A percentile compares a stretch with the other conserved stretches of the same genome.
These are phyloP conservation scores for Leonotis leonurus DNA, from an alignment of 257 asterid species.

Conservation along the genomic window DNA sequence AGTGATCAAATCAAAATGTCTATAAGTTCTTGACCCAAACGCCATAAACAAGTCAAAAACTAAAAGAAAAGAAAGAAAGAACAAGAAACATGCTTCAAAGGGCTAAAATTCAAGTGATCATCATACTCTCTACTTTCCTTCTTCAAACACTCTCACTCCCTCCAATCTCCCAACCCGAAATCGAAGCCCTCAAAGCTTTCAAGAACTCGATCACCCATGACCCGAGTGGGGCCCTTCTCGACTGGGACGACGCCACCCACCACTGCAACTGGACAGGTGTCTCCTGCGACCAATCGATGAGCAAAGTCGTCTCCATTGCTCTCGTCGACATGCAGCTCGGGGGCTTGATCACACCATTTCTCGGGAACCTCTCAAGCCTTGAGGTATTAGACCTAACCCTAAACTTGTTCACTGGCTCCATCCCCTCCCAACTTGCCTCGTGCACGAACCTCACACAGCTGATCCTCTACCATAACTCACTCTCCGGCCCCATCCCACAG, in stretches of 20 bases:
- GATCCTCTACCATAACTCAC: slow-evolving; percentile 35
- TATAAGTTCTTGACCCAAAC: background rate
- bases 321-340: slow-evolving; percentile 40
- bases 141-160: slow-evolving; percentile 23
- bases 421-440: slow-evolving; percentile 48
- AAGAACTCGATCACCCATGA: slow-evolving; percentile 38
- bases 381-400: slow-evolving; percentile 68
- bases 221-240: slow-evolving; percentile 41
- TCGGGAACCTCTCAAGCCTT: slow-evolving; percentile 64
- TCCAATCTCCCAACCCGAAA: slow-evolving; percentile 22
- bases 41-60: background rate
- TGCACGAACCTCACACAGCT: slow-evolving; percentile 40
- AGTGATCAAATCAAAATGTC: background rate
- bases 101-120: slow-evolving; percentile 14
- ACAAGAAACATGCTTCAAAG: slow-evolving; percentile 16
- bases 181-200: slow-evolving; percentile 57
- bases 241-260: slow-evolving; percentile 44
- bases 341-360: slow-evolving; percentile 47
- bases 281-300: slow-evolving; percentile 32
- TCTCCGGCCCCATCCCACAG: slow-evolving; percentile 56
- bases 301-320: slow-evolving; percentile 42
- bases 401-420: slow-evolving; percentile 56
- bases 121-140: slow-evolving; percentile 21
- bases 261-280: slow-evolving; percentile 85
- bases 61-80: background rate